A percentile compares a stretch with the other conserved stretches of the same genome.
Conservation (phyloP, 495 filamentous ascomycete genomes). For the Neurospora sublineolata region DNA sequence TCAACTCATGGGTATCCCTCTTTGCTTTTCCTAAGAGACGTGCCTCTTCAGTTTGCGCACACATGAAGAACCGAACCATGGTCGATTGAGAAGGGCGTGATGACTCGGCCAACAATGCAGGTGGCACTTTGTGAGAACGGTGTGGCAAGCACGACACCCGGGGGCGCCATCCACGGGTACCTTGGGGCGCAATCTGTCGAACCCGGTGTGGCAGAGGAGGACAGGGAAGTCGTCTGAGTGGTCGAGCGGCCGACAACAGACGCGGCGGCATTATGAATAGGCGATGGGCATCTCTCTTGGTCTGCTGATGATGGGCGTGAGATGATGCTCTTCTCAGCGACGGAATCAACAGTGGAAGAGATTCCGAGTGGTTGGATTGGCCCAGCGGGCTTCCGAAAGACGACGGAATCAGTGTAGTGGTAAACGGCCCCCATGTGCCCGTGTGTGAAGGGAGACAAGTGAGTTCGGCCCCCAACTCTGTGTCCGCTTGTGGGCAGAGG, state of each 20-base stretch:
- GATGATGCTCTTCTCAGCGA: not conserved
- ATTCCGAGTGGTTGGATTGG: not conserved
- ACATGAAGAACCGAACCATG: not conserved
- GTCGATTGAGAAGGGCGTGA: not conserved
- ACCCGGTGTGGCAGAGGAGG: not conserved
- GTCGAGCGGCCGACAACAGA: slow-evolving; percentile 1
- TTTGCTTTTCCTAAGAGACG: not conserved
- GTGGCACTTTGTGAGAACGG: not conserved
- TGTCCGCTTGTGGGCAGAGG: not conserved
- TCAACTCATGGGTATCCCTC: not conserved
- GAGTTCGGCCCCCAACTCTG: slow-evolving; percentile 5
- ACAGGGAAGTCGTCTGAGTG: slow-evolving; percentile 1
- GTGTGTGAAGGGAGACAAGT: not conserved
- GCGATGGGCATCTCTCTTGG: not conserved
- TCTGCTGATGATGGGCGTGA: not conserved
- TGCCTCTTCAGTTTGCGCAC: not conserved
- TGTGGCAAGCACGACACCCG: not conserved
- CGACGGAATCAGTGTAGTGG: not conserved
- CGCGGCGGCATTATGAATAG: slow-evolving; percentile 1
- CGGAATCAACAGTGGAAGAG: not conserved
- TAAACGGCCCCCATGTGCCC: not conserved
- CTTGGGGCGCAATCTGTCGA: not conserved
- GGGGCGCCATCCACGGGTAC: not conserved
- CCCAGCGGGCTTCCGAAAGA: not conserved
- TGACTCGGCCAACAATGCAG: not conserved